Evolutionary conservation across 179 eudicot species (phyloP), one percentile per base, ranked within the genome.

Genomic region (Patellifolia procumbens): DNA sequence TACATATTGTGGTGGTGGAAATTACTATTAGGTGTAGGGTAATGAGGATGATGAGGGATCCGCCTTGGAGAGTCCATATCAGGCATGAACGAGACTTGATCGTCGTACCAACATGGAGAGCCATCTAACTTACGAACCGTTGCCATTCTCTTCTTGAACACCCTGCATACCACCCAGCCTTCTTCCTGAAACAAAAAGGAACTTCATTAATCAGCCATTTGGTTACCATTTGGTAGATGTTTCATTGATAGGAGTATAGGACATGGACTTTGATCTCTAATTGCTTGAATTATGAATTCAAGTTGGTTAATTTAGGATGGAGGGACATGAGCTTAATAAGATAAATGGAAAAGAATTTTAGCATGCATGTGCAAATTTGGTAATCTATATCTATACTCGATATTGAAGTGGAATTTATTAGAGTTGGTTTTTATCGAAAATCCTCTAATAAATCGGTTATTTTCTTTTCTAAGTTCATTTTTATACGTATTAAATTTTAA

Each of bases 91-190:
- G 93, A 76, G 61, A 83, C 84, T 79, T 89, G 97, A 65, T 93
- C 97, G 8, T 93, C 93, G 31, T 86, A 91, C 98, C 94, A 91
- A 72, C 80, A 82, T 0, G 88, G 86, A 0, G 91, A 80, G 28
- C 83, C 94, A 4, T 91, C 96, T 66, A 84, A 73, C 78, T 79
- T 89, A 1, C 90, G 83, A 12, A 80, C 74, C 17, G 89, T 80
- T 49, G 97, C 52, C 77, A 86, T 59, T 82, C 89, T 80, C 83
- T 93, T 93, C 88, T 87, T 93, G 88, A 93, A 93, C 26, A 86
- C 94, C 84, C 94, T 80, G 55, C 98, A 93, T 29, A 93, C 97
- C 9, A 89, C 98, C 98, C 98, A 93, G 22, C 98, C 98, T 87
- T 93, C 98, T 82, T 93, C 98, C 98, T 93, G 85, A 52, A 70